phyloP scores from a whole-genome alignment of 305 asterid genomes.

The Lippia alba region DNA sequence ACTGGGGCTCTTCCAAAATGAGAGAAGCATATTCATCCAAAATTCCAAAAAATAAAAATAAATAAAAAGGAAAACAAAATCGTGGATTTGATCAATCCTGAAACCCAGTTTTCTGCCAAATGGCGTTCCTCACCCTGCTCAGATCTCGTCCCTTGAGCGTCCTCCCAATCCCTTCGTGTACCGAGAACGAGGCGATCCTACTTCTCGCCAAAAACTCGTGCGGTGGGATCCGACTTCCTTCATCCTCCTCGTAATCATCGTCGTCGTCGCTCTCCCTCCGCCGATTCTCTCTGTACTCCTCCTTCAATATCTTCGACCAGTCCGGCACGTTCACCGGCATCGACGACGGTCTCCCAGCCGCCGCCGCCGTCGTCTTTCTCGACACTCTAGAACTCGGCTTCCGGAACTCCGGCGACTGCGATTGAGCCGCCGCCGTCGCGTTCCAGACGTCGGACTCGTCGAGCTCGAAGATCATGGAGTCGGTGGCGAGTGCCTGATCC shows the following conservation, averaged over 20 bases:
- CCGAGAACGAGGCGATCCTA: slow-evolving; percentile 56
- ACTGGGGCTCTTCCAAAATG: slow-evolving; percentile 26
- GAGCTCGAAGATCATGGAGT: slow-evolving; percentile 45
- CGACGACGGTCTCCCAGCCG: slow-evolving; percentile 37
- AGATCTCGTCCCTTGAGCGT: slow-evolving; percentile 76
- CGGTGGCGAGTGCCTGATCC: slow-evolving; percentile 32
- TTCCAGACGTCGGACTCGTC: slow-evolving; percentile 53
- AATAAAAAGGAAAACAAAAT: neutral
- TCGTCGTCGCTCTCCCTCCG: slow-evolving; percentile 35
- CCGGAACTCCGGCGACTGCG: slow-evolving; percentile 44
- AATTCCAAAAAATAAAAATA: neutral
- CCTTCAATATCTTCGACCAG: slow-evolving; percentile 60
- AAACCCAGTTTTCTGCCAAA: slow-evolving; percentile 64
- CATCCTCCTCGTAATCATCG: slow-evolving; percentile 35
- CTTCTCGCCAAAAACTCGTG: slow-evolving; percentile 63
- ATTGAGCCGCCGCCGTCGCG: slow-evolving; percentile 29
- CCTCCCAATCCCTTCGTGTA: slow-evolving; percentile 69
- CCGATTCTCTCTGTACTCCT: slow-evolving; percentile 44
- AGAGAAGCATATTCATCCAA: slow-evolving; percentile 14
- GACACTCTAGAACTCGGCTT: slow-evolving; percentile 28
- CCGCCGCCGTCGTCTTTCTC: slow-evolving; percentile 28
- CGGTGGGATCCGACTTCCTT: slow-evolving; percentile 55
- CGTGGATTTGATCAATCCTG: slow-evolving; percentile 43
- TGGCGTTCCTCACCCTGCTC: slow-evolving; percentile 67
- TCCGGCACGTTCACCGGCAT: slow-evolving; percentile 62